Evolutionary conservation across 805 yeast species (phyloP), one percentile per base, ranked within the genome.

Genomic region (Candida corydali): DNA sequence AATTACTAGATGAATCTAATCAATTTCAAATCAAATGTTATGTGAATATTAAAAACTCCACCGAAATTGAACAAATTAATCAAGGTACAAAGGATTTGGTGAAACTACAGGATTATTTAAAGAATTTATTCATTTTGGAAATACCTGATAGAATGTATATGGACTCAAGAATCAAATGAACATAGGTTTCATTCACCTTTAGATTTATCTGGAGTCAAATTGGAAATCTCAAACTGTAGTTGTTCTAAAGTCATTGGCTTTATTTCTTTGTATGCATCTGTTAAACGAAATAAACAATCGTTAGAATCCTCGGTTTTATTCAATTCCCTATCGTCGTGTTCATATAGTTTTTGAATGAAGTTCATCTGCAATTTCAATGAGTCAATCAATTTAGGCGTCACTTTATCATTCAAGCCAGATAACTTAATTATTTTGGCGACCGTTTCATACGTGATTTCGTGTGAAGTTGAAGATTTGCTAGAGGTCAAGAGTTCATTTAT

Each of bases 121-220:
- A 70, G 39, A 88, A 88, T 10, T 64, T 87, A 34, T 70, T 89
- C 7, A 76, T 77, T 32, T 66, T 89, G 32, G 76, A 68, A 14
- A 75, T 84, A 22, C 95, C 95, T 4, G 93, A 86, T 51, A 70
- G 96, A 43, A 77, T 76, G 52, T 66, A 71, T 17, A 86, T 88
- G 87, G 96, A 88, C 55, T 77, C 89, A 1, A 72, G 95, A 46
- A 70, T 83, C 10, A 24, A 23, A 29, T 17, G 18, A 27, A 24
- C 12, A 10, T 7, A 24, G 12, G 11, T 5, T 49, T 12, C 39
- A 26, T 28, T 57, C 63, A 14, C 61, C 63, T 45, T 55, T 57
- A 5, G 42, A 45, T 8, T 39, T 25, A 28, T 41, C 41, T 17
- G 44, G 39, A 26, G 40, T 26, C 17, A 46, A 30, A 8, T 41